A percentile compares a stretch with the other conserved stretches of the same genome.
Conservation (phyloP, 2,329 filamentous ascomycete genomes). For the Aspergillus tamarii region DNA sequence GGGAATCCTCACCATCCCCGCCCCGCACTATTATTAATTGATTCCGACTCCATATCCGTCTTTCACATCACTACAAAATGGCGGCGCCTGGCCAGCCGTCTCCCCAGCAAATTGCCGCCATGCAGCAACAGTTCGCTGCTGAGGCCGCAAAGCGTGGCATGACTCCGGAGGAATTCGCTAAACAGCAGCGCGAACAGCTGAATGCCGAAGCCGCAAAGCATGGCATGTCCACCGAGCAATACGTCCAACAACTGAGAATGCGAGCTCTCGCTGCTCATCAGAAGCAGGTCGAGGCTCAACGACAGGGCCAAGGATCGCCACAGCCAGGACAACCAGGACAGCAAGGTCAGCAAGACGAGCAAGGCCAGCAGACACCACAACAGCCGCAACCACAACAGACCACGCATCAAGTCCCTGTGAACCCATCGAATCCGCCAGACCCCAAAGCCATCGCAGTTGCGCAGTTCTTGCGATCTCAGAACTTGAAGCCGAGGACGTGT, state of each 20-base stretch:
- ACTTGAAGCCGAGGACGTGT: slow-evolving; percentile 85
- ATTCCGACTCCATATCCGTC: not conserved
- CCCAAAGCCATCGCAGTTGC: slow-evolving; percentile 87
- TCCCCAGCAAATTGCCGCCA: slow-evolving; percentile 81
- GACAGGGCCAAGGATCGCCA: slow-evolving; percentile 36
- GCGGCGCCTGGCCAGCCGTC: slow-evolving; percentile 58
- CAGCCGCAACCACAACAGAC: slow-evolving; percentile 36
- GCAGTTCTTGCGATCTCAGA: slow-evolving; percentile 80
- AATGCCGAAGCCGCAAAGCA: slow-evolving; percentile 54
- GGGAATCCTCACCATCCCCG: not conserved
- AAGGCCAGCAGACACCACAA: slow-evolving; percentile 31
- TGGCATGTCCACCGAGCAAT: slow-evolving; percentile 55
- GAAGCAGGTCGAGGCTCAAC: slow-evolving; percentile 39
- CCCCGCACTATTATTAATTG: not conserved
- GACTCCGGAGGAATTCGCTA: slow-evolving; percentile 81
- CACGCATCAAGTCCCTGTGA: slow-evolving; percentile 52
- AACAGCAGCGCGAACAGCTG: slow-evolving; percentile 55
- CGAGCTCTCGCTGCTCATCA: slow-evolving; percentile 51
- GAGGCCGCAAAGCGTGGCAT: slow-evolving; percentile 86
- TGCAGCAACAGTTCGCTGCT: slow-evolving; percentile 79
- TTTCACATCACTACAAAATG: slow-evolving; percentile 30
- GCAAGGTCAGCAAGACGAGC: slow-evolving; percentile 34
- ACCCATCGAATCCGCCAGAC: slow-evolving; percentile 68
- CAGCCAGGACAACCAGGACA: slow-evolving; percentile 43
- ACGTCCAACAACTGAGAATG: slow-evolving; percentile 48